Evolutionary conservation across 768 basidiomycete genomes (phyloP), one percentile per base, ranked within the genome.

Genomic region (Gyrodon lividus): DNA sequence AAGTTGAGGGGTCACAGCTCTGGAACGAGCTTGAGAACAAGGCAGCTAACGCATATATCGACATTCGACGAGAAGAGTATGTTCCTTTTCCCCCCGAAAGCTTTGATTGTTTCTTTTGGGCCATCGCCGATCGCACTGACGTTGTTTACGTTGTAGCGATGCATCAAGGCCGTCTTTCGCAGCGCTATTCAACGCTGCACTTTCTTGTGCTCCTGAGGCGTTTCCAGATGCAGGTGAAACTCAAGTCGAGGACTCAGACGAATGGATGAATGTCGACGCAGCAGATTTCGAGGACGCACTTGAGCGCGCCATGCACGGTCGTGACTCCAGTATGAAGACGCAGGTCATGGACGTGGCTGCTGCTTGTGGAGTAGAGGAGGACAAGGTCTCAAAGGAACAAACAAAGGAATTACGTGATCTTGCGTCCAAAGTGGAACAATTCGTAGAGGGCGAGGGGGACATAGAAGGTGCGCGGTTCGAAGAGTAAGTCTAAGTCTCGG

Each of bases 401-500:
- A 86, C 92, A 9, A 66, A 76, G 19, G 81, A 80, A 53, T 70
- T 98, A 26, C 83, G 82, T 59, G 78, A 80, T 53, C 76, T 99
- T 46, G 95, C 97, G 10, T 71, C 79, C 53, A 90, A 91, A 64
- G 92, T 99, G 1, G 87, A 90, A 59, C 73, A 75, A n/a, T 99
- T 99, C 64, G 85, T 99, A 2, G 84, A 92, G 59, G 93, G 89
- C 2, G 72, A 95, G 63, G 97, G 97, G 2, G 87, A 90, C 52
- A 54, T 97, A 8, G 87, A 92, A 55, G 97, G 97, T 4, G 97
- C 93, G 0, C 72, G 77, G 56, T 96, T 99, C 62, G 83, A 86
- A 48, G 96, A 98, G 95, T 98, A 70, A 63, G 88, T 74, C 16
- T 98, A 70, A 63, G 88, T 74, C 16, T 38, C 40, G 43, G 23